These are phyloP conservation scores for Narthecium ossifragum DNA, from an alignment of 106 monocot species.

Conservation along the genomic window DNA sequence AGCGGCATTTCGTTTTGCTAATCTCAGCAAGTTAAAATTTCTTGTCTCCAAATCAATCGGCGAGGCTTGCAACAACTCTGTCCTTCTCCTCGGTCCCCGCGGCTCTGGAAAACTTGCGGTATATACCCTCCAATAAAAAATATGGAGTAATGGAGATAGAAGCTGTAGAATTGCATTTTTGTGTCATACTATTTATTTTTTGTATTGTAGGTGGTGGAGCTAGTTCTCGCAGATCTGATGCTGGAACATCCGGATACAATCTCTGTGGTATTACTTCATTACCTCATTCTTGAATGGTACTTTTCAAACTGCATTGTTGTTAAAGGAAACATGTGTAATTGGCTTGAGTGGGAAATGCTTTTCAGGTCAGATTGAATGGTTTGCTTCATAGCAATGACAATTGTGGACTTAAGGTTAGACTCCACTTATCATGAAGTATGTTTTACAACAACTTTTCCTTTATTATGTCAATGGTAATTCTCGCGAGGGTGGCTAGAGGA, in stretches of 20 bases:
- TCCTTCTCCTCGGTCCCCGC: conserved; percentile 81
- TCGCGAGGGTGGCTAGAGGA: too few species aligned
- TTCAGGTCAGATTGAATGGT: conserved; percentile 82
- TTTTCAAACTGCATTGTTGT: too few species aligned
- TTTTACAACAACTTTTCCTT: too few species aligned
- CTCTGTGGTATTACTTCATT: conserved; percentile 47
- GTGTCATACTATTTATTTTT: not conserved
- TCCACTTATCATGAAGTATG: not conserved
- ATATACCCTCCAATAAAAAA: not conserved
- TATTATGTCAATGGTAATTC: too few species aligned
- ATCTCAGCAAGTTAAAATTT: conserved; percentile 87
- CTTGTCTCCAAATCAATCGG: conserved; percentile 60
- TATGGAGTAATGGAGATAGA: too few species aligned
- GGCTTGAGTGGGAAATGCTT: not conserved
- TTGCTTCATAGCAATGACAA: conserved; percentile 81
- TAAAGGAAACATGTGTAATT: too few species aligned
- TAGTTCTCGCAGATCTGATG: conserved; percentile 77
- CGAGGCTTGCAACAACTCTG: conserved; percentile 81
- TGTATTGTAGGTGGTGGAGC: conserved; percentile 54
- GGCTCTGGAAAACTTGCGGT: conserved; percentile 84
- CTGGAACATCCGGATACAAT: conserved; percentile 56
- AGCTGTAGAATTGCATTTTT: not conserved
- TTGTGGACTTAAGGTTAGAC: conserved; percentile 66
- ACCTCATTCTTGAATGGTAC: not conserved
- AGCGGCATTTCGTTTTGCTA: too few species aligned